Evolutionary conservation across 306 rosid genomes (phyloP), one percentile per base, ranked within the genome.

Genomic region (Trichosanthes truncata): DNA sequence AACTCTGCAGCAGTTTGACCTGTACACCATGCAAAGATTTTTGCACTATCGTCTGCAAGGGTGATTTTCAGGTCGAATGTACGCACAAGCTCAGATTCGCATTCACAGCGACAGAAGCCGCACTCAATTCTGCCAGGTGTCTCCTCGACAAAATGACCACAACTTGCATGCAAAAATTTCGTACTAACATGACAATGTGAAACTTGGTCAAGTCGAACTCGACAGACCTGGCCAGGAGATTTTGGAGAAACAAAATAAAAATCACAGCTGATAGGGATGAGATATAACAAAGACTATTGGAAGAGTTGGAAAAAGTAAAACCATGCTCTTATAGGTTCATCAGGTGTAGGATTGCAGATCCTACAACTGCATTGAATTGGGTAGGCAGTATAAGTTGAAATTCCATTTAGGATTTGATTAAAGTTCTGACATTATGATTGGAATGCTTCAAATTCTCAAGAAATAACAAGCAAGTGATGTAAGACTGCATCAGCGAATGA

Each of bases 1-100:
- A 94, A 81, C 83, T 94, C 98, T 82, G 89, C 86, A 46, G 98
- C 98, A 66, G 97, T 87, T 85, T 89, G 93, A 85, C 96, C 97
- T 25, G 91, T 85, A 80, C 94, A 92, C 93, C 96, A 89, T 14
- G 98, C 96, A 60, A 89, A 86, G 81, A 90, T 80, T 82, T 94
- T 91, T 15, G 88, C 84, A 68, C 85, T 86, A 75, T 92, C 83
- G 62, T 92, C 98, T 67, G 96, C 95, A 35, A 94, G 87, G 66
- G 93, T 94, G 79, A 94, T 86, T 85, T 92, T 92, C 85, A 94
- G 83, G 81, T 91, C 85, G 82, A 94, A 94, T 71, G 89, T 85
- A 49, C 88, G 91, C 33, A 80, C 80, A 25, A 87, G 63, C 80
- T 87, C 94, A 56, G 86, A 78, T 49, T 83, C 85, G 81, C 91